phyloP scores from a whole-genome alignment of 805 yeast species.

The Suhomyces faveliae region DNA sequence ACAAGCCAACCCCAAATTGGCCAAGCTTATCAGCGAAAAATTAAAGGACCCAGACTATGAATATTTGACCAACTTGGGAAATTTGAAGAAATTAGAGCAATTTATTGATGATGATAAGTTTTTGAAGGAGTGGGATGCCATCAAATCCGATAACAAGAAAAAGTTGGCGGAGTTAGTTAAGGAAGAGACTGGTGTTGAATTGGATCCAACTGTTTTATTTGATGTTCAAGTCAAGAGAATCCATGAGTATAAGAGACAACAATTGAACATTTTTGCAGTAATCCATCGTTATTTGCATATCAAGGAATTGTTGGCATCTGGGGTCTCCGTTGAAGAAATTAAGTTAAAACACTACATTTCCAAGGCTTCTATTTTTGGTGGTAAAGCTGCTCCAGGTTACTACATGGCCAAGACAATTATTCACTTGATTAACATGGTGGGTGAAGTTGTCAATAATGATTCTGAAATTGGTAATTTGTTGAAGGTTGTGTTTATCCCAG shows the following conservation, averaged over 20 bases:
- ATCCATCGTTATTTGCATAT: slow-evolving; percentile 78
- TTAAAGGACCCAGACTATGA: slow-evolving; percentile 64
- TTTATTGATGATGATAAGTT: slow-evolving; percentile 68
- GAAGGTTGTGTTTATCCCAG: slow-evolving; percentile 87
- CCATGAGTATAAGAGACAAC: slow-evolving; percentile 95
- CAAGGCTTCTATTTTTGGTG: slow-evolving; percentile 83
- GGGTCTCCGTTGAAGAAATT: slow-evolving; percentile 38
- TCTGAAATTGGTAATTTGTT: slow-evolving; percentile 69
- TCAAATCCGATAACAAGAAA: slow-evolving; percentile 68
- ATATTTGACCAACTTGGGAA: slow-evolving; percentile 65
- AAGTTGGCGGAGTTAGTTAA: slow-evolving; percentile 67
- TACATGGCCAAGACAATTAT: slow-evolving; percentile 92
- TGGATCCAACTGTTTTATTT: slow-evolving; percentile 73
- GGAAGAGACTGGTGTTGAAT: slow-evolving; percentile 57
- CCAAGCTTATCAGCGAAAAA: slow-evolving; percentile 68
- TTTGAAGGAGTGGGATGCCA: slow-evolving; percentile 64
- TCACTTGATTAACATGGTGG: slow-evolving; percentile 78
- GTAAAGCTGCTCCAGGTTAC: slow-evolving; percentile 97
- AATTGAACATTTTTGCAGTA: slow-evolving; percentile 85
- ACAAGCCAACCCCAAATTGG: slow-evolving; percentile 85
- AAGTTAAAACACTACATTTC: slow-evolving; percentile 67
- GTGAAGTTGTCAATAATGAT: slow-evolving; percentile 77
- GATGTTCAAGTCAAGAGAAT: slow-evolving; percentile 94
- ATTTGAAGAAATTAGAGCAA: slow-evolving; percentile 64
- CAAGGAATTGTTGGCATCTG: slow-evolving; percentile 61